phyloP scores from a whole-genome alignment of 2,329 filamentous ascomycete species.

The Plenodomus lindquistii region DNA sequence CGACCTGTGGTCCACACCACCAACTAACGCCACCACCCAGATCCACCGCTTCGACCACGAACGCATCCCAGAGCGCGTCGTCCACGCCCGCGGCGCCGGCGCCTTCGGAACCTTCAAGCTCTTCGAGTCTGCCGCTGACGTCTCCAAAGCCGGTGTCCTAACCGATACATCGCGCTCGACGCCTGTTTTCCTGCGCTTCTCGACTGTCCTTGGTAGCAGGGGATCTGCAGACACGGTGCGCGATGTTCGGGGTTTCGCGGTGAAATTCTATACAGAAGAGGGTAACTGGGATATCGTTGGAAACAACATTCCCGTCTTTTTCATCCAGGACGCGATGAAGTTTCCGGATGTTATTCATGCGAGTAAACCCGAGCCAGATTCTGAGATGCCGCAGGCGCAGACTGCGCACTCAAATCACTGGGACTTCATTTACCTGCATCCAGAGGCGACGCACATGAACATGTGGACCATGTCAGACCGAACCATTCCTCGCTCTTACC shows the following conservation, averaged over 20 bases:
- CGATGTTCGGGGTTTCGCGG: conserved; percentile 79
- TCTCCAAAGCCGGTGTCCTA: conserved; percentile 66
- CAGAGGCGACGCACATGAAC: conserved; percentile 77
- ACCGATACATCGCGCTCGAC: conserved; percentile 71
- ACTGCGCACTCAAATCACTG: conserved; percentile 75
- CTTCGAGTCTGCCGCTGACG: conserved; percentile 64
- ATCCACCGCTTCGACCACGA: conserved; percentile 78
- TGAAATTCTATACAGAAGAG: conserved; percentile 78
- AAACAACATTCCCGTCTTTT: conserved; percentile 76
- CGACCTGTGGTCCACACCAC: neutral
- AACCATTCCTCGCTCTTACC: conserved; percentile 71
- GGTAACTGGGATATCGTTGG: conserved; percentile 77
- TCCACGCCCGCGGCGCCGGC: conserved; percentile 67
- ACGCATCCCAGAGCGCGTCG: conserved; percentile 69
- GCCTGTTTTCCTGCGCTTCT: conserved; percentile 73
- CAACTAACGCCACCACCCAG: conserved; percentile 44
- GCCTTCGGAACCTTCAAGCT: conserved; percentile 71
- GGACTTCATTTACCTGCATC: conserved; percentile 69
- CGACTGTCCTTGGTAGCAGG: conserved; percentile 73
- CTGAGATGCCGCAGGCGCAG: conserved; percentile 72
- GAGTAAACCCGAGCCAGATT: conserved; percentile 71
- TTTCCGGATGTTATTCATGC: conserved; percentile 69
- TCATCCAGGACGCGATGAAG: conserved; percentile 76
- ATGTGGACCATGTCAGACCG: conserved; percentile 80
- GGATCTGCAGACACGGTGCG: conserved; percentile 80